Evolutionary conservation across 2,329 filamentous ascomycete genomes (phyloP).

Genomic region (Chrysosporium keratinophilum): DNA sequence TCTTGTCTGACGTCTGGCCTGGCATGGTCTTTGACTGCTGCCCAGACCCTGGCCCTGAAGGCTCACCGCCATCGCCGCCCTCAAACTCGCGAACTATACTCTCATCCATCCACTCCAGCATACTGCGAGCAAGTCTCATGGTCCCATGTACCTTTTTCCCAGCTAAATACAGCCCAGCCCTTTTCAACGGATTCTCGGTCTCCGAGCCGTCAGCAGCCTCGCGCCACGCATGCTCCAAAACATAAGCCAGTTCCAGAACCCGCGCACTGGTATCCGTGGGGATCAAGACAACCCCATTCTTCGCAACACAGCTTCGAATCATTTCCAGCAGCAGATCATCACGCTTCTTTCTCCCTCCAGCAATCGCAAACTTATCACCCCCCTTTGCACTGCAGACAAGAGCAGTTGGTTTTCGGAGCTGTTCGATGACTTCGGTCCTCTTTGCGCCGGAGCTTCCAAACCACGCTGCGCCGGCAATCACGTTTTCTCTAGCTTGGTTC

Average conservation of each 20-base stretch:
- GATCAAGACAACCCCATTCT: slow-evolving; percentile 83
- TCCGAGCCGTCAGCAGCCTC: slow-evolving; percentile 48
- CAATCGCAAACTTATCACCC: slow-evolving; percentile 57
- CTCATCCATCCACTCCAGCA: slow-evolving; percentile 99
- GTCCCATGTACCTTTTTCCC: slow-evolving; percentile 79
- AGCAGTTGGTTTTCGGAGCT: slow-evolving; percentile 83
- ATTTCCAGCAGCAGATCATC: slow-evolving; percentile 78
- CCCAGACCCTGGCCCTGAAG: slow-evolving; percentile 33
- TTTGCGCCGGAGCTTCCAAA: slow-evolving; percentile 69
- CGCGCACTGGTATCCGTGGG: slow-evolving; percentile 93
- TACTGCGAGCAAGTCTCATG: slow-evolving; percentile 81
- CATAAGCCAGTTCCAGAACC: slow-evolving; percentile 80
- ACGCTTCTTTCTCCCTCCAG: slow-evolving; percentile 65
- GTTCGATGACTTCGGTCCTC: slow-evolving; percentile 84
- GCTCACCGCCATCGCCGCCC: slow-evolving; percentile 41
- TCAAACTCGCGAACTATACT: slow-evolving; percentile 88
- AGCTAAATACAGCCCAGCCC: slow-evolving; percentile 62
- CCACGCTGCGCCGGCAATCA: slow-evolving; percentile 88
- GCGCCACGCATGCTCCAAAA: slow-evolving; percentile 87
- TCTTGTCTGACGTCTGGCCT: slow-evolving; percentile 29
- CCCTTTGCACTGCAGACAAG: slow-evolving; percentile 84
- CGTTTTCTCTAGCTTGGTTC: slow-evolving; percentile 95
- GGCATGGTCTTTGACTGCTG: slow-evolving; percentile 30
- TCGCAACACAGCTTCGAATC: slow-evolving; percentile 64
- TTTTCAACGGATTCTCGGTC: slow-evolving; percentile 42